These are phyloP conservation scores for Neocatenulostroma microsporum DNA, from an alignment of 2,329 filamentous ascomycete genomes.

Conservation along the genomic window DNA sequence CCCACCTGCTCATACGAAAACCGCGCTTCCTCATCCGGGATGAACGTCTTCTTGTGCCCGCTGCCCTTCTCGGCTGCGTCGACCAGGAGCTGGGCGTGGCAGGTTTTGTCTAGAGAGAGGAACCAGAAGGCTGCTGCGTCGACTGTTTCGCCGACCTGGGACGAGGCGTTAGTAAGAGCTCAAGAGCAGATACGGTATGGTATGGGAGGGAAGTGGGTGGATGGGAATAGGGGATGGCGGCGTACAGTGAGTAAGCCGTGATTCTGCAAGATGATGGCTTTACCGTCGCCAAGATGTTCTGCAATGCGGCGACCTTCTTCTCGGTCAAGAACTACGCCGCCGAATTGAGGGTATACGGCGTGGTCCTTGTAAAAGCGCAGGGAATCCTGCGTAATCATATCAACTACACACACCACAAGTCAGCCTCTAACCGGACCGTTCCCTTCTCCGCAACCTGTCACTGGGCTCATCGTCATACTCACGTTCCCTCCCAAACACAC, in stretches of 20 bases:
- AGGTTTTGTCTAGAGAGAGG: slow-evolving; percentile 38
- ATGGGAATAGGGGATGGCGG: too few species aligned
- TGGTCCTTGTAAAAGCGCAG: slow-evolving; percentile 37
- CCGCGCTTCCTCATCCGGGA: slow-evolving; percentile 34
- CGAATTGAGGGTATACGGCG: slow-evolving; percentile 38
- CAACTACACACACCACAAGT: too few species aligned
- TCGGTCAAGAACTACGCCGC: slow-evolving; percentile 38
- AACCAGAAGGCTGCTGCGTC: slow-evolving; percentile 43
- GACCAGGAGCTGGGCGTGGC: slow-evolving; percentile 39
- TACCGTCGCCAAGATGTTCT: slow-evolving; percentile 31
- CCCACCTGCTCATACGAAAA: too few species aligned
- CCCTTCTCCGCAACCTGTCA: not conserved
- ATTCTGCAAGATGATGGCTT: slow-evolving; percentile 36
- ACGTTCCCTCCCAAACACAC: slow-evolving; percentile 38
- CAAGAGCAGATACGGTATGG: too few species aligned
- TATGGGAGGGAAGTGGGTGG: too few species aligned
- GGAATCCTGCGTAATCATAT: slow-evolving; percentile 43
- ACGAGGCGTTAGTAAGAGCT: too few species aligned
- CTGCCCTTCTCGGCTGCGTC: slow-evolving; percentile 38
- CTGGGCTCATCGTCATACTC: too few species aligned
- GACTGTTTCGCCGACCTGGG: slow-evolving; percentile 29
- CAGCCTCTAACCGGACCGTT: too few species aligned
- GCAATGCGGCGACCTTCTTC: slow-evolving; percentile 40
- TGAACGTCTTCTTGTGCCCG: too few species aligned
- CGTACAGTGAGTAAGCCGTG: slow-evolving; percentile 40